phyloP scores from a whole-genome alignment of 768 basidiomycete species.

The Steccherinum ochraceum region DNA sequence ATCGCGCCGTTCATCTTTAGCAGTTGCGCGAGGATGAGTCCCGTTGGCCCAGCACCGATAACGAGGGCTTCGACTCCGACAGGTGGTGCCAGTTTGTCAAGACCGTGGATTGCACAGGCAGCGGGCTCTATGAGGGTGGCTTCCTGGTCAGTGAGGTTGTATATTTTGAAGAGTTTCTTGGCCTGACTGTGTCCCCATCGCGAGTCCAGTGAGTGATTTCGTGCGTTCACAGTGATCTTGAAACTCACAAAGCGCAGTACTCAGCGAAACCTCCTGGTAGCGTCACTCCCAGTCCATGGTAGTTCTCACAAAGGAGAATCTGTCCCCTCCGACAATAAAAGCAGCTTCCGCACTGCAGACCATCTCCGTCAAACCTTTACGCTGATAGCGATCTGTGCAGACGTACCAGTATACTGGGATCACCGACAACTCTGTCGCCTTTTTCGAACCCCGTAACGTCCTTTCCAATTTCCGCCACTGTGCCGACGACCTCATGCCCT shows the following conservation, averaged over 20 bases:
- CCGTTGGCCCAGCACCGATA: slow-evolving; percentile 85
- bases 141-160: slow-evolving; percentile 84
- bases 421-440: slow-evolving; percentile 83
- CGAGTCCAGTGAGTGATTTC: background rate
- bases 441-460: slow-evolving; percentile 71
- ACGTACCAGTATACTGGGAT: slow-evolving; percentile 67
- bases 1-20: slow-evolving; percentile 83
- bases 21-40: slow-evolving; percentile 82
- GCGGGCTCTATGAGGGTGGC: slow-evolving; percentile 87
- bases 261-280: slow-evolving; percentile 86
- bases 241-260: slow-evolving; percentile 72
- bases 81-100: slow-evolving; percentile 79
- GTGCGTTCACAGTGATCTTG: background rate
- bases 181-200: slow-evolving; percentile 50
- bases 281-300: slow-evolving; percentile 74
- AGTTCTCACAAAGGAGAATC: slow-evolving; percentile 79
- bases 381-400: background rate
- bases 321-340: slow-evolving; percentile 85
- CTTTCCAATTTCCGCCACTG: slow-evolving; percentile 68
- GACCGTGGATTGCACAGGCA: slow-evolving; percentile 87
- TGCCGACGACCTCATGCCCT: slow-evolving; percentile 72
- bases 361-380: background rate
- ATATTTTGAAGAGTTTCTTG: slow-evolving; percentile 80
- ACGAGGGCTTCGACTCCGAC: slow-evolving; percentile 84
- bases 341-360: slow-evolving; percentile 66